Evolutionary conservation across 331 rosid genomes (phyloP).

Genomic region (Acacia concinna): DNA sequence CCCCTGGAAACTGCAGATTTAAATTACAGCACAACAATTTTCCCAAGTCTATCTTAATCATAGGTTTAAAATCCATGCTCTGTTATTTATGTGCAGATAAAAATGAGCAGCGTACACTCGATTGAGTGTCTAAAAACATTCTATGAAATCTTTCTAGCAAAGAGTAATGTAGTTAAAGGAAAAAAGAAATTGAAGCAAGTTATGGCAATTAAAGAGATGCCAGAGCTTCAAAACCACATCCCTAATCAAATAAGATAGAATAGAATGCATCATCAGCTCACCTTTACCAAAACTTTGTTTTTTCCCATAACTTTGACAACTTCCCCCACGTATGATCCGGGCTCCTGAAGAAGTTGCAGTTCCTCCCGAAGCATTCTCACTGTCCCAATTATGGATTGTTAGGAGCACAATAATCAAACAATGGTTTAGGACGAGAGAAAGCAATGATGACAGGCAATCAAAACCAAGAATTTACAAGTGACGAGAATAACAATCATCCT

Average conservation of each 20-base stretch:
- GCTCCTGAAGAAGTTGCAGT: conserved; percentile 96
- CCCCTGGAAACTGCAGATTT: neutral
- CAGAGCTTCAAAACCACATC: neutral
- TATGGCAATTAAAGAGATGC: neutral
- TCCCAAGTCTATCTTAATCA: neutral
- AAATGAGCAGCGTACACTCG: neutral
- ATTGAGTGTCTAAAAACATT: too few species aligned
- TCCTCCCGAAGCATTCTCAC: conserved; percentile 99
- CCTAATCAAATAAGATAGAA: neutral
- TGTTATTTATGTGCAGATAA: neutral
- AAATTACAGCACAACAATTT: neutral
- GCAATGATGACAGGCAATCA: neutral
- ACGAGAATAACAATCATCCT: neutral
- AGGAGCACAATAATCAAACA: neutral
- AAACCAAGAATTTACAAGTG: neutral
- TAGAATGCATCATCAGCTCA: conserved; percentile 26
- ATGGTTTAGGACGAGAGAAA: neutral
- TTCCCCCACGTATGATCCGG: conserved; percentile 98
- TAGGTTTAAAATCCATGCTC: conserved; percentile 5
- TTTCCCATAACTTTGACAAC: conserved; percentile 99
- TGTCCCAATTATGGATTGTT: conserved; percentile 38
- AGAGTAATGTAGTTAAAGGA: neutral
- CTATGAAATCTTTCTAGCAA: neutral
- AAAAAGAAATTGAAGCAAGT: neutral
- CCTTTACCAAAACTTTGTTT: conserved; percentile 97